phyloP scores from a whole-genome alignment of 2,329 filamentous ascomycete species.

The Aspergillus vadensis region DNA sequence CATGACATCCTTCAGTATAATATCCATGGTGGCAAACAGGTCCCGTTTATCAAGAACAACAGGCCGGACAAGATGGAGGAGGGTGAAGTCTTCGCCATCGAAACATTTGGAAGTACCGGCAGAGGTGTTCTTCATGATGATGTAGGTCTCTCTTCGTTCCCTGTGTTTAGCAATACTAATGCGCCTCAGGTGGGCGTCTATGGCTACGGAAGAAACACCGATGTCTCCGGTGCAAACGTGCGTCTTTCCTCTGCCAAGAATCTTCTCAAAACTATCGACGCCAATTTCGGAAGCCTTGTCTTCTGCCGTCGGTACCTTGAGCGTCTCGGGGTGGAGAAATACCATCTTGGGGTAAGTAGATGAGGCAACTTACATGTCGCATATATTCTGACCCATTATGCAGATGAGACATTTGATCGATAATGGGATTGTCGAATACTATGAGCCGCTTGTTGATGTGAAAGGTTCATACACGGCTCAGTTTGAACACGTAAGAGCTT shows the following conservation, averaged over 20 bases:
- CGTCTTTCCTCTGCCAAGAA: slow-evolving; percentile 58
- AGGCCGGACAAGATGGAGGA: slow-evolving; percentile 59
- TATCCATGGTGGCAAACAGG: slow-evolving; percentile 59
- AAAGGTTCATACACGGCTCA: slow-evolving; percentile 65
- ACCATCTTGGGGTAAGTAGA: slow-evolving; percentile 57
- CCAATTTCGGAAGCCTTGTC: slow-evolving; percentile 64
- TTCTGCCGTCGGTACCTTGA: slow-evolving; percentile 66
- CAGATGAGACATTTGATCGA: slow-evolving; percentile 61
- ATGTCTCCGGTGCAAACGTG: slow-evolving; percentile 36
- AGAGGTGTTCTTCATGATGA: slow-evolving; percentile 53
- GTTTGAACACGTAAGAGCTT: slow-evolving; percentile 57
- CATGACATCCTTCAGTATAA: slow-evolving; percentile 58
- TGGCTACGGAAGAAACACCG: slow-evolving; percentile 51
- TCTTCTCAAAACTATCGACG: slow-evolving; percentile 60
- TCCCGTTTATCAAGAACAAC: slow-evolving; percentile 57
- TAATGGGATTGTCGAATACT: slow-evolving; percentile 59
- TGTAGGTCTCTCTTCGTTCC: slow-evolving; percentile 30
- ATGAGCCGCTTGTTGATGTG: slow-evolving; percentile 59
- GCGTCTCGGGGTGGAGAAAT: slow-evolving; percentile 62
- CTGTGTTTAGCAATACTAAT: slow-evolving; percentile 1
- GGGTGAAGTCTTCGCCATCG: slow-evolving; percentile 61
- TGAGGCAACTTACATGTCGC: background rate
- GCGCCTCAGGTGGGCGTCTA: slow-evolving; percentile 51
- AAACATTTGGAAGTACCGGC: slow-evolving; percentile 61
- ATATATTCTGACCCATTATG: slow-evolving; percentile 18